Base-by-base conservation (phyloP, 495 filamentous ascomycete genomes). In the Annulohypoxylon stygium region DNA sequence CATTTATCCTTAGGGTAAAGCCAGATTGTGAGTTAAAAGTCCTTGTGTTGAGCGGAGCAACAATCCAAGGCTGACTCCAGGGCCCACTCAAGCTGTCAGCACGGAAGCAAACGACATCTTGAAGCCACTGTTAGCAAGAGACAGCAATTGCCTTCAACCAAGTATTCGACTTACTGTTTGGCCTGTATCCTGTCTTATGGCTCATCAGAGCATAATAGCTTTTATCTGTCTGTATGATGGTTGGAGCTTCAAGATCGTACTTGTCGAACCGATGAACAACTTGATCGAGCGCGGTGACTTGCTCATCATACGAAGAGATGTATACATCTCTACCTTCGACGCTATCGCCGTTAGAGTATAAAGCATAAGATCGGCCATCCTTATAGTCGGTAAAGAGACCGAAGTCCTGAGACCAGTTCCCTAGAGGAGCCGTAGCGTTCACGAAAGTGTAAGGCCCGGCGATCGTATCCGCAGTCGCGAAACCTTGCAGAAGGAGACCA, bases 11-110 rank as follows among this genome's bases (percentile, higher is more conserved):
- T 10, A 88, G 65, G 0, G 79, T 79, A 66, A 82, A 86, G n/a
- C 84, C 83, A 7, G 84, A 86, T 62, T 88, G 86, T 2, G 86
- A 88, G 70, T 84, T 86, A 72, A 81, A 86, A 0, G 85, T 83
- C 14, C 85, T 76, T 0, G 84, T 87, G 65, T 86, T 84, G 36
- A 82, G 77, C 1, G 85, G 82, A 0, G 83, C 75, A 3, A 87
- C 78, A 12, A 82, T 84, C 61, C 81, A 86, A 0, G 85, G 85
- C 75, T 86, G 84, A 0, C 81, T 84, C 86, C 86, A 87, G 0
- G 85, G 85, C 0, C 86, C 86, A n/a, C 70, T 76, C 16, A 88
- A 71, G 2, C 76, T 80, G 74, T 86, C 83, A 2, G 83, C 81
- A 23, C 86, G 78, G 60, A 83, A 85, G 2, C 80, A 81, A 9